Evolutionary conservation across 768 basidiomycete species (phyloP).

Genomic region (Cystobasidium ongulense): DNA sequence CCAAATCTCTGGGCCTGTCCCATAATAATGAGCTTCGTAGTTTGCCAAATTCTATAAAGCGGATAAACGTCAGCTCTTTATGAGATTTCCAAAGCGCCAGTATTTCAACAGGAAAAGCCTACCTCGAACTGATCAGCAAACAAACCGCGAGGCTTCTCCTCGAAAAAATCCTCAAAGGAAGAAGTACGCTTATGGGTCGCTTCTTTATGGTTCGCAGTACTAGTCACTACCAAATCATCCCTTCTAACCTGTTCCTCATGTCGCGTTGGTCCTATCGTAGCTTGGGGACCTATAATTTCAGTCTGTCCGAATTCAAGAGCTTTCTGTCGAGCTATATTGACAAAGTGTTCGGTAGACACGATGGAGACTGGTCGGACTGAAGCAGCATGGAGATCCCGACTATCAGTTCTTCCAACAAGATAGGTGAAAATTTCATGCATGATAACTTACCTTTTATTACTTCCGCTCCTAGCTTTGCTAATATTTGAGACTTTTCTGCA

Average conservation of each 20-base stretch:
- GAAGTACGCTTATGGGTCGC: slow-evolving; percentile 44
- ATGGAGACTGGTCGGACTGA: slow-evolving; percentile 83
- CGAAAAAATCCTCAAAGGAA: slow-evolving; percentile 35
- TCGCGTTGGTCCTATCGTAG: background rate
- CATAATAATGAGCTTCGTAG: slow-evolving; percentile 74
- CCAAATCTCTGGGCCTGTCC: slow-evolving; percentile 94
- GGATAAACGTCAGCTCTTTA: too few species aligned
- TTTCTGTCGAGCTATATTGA: slow-evolving; percentile 75
- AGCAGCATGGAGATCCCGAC: too few species aligned
- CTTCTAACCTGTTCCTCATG: background rate
- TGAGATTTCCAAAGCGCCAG: too few species aligned
- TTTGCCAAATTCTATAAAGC: slow-evolving; percentile 68
- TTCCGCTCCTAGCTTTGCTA: slow-evolving; percentile 74
- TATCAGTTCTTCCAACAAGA: too few species aligned
- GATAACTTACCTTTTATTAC: slow-evolving; percentile 57
- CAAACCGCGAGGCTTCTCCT: slow-evolving; percentile 60
- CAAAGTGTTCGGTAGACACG: slow-evolving; percentile 80
- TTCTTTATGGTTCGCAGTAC: slow-evolving; percentile 51
- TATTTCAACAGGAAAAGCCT: background rate
- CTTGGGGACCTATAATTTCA: slow-evolving; percentile 26
- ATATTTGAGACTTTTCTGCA: slow-evolving; percentile 77
- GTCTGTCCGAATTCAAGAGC: slow-evolving; percentile 63
- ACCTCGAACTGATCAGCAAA: slow-evolving; percentile 96
- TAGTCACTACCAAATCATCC: slow-evolving; percentile 41
- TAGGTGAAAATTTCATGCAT: background rate